Evolutionary conservation across 805 yeast species (phyloP).

Genomic region (Candida michaelii): DNA sequence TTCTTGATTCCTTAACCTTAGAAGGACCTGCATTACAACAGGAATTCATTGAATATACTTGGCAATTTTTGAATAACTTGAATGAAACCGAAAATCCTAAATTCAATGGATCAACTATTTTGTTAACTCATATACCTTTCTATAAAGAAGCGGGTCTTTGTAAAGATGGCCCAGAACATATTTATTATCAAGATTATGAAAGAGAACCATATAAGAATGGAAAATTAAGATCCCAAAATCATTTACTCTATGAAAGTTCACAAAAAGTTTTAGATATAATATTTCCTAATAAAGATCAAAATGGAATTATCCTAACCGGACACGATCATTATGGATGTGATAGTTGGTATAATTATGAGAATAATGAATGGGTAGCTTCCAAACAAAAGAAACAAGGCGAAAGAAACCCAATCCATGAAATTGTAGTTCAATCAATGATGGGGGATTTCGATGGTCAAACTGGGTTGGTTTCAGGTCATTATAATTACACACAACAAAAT

Average conservation of each 20-base stretch:
- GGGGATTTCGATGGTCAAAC: constrained; percentile 92
- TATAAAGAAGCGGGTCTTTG: constrained; percentile 82
- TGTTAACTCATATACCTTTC: constrained; percentile 88
- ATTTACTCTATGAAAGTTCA: constrained; percentile 64
- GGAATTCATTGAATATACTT: constrained; percentile 62
- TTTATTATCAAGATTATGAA: constrained; percentile 49
- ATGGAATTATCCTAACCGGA: constrained; percentile 86
- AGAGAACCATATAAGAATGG: constrained; percentile 69
- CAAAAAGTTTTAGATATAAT: constrained; percentile 69
- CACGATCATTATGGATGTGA: constrained; percentile 97
- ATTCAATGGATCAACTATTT: constrained; percentile 75
- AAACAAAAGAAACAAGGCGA: constrained; percentile 29
- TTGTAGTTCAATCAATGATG: constrained; percentile 92
- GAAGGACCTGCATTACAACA: constrained; percentile 90
- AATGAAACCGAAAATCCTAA: constrained; percentile 42
- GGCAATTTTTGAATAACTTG: constrained; percentile 70
- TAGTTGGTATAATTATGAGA: constrained; percentile 51
- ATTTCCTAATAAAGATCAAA: constrained; percentile 58
- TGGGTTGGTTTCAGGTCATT: constrained; percentile 79
- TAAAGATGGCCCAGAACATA: constrained; percentile 73
- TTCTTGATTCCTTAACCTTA: constrained; percentile 73
- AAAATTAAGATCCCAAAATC: constrained; percentile 80
- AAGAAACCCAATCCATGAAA: constrained; percentile 55
- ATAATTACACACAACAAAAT: constrained; percentile 34
- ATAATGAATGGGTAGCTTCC: constrained; percentile 60